Conservation (phyloP, 495 filamentous ascomycete genomes). For the Aspergillus sclerotiicarbonarius region DNA sequence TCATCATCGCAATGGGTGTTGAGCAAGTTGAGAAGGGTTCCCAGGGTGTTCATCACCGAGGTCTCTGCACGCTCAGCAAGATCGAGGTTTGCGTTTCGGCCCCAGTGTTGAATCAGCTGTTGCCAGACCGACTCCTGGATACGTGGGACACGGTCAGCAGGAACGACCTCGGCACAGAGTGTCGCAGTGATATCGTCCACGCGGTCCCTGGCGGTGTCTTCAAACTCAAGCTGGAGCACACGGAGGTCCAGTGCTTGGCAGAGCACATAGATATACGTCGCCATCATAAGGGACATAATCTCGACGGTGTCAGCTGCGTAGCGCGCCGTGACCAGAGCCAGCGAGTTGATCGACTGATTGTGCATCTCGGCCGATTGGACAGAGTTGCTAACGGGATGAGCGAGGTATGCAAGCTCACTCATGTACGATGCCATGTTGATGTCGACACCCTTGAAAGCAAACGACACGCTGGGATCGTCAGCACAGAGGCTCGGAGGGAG, state of each 20-base stretch:
- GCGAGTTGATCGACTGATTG: constrained; percentile 61
- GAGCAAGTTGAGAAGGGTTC: constrained; percentile 7
- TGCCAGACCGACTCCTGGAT: constrained; percentile 7
- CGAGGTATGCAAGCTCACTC: constrained; percentile 55
- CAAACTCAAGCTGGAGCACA: constrained; percentile 30
- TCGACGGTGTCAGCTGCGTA: constrained; percentile 56
- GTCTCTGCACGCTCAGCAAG: constrained; percentile 11
- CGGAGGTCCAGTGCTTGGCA: constrained; percentile 49
- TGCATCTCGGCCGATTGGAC: constrained; percentile 59
- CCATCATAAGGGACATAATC: constrained; percentile 51
- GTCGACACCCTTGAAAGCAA: constrained; percentile 60
- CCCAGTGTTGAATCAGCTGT: constrained; percentile 17
- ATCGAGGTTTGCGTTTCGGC: constrained; percentile 8
- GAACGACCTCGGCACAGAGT: neutral
- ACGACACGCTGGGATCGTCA: constrained; percentile 57
- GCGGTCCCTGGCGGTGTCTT: neutral
- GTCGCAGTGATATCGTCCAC: neutral
- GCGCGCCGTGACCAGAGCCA: constrained; percentile 57
- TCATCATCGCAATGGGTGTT: neutral
- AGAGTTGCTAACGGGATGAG: constrained; percentile 57
- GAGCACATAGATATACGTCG: constrained; percentile 48
- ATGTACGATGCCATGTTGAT: constrained; percentile 63
- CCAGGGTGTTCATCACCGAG: constrained; percentile 6
- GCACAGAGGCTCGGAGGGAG: constrained; percentile 57
- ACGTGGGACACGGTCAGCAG: neutral